Evolutionary conservation across 2,329 filamentous ascomycete species (phyloP), one percentile per base, ranked within the genome.

Genomic region (Ceratocystis alfenasii): DNA sequence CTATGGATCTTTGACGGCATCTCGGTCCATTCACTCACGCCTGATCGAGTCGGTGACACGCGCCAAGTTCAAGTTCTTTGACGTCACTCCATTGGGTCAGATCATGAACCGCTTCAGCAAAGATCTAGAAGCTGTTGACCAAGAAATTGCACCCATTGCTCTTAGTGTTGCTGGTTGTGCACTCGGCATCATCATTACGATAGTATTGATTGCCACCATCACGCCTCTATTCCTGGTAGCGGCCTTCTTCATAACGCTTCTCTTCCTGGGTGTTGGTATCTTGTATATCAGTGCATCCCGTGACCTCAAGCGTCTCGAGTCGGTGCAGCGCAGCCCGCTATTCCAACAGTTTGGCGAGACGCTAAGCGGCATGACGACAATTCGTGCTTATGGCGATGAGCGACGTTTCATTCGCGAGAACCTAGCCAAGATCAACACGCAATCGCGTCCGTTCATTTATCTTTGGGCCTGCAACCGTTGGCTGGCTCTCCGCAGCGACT

Each of bases 321-420:
- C 93, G 5, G 86, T 97, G 1, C 90, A 96, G 74, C 84, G 93
- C 72, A 97, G 92, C 74, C 94, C 94, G 1, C 79, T 99, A 5
- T 99, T 96, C 77, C 94, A 99, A 75, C 94, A 97, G 71, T 99
- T 99, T 70, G 93, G 94, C 69, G 94, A 99, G 78, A 97, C 95
- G 0, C 78, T 99, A 20, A 90, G 87, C 63, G 94, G 94, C 33
- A 94, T 99, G 75, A 95, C 93, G 2, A 99, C 94, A 0, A 99
- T 99, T 70, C 87, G 95, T 72, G 94, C 94, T 1, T 99, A 97
- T 72, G 91, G 93, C 45, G 93, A 96, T 71, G 91, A 96, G 74
- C 84, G 89, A 65, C 87, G 94, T 45, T 99, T 99, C 75, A 89
- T 96, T 70, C 83, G 91, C 22, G 93, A 99, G 72, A 99, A 97